Base-by-base conservation (phyloP, 2,329 filamentous ascomycete species). In the Phymatotrichopsis omnivora region DNA sequence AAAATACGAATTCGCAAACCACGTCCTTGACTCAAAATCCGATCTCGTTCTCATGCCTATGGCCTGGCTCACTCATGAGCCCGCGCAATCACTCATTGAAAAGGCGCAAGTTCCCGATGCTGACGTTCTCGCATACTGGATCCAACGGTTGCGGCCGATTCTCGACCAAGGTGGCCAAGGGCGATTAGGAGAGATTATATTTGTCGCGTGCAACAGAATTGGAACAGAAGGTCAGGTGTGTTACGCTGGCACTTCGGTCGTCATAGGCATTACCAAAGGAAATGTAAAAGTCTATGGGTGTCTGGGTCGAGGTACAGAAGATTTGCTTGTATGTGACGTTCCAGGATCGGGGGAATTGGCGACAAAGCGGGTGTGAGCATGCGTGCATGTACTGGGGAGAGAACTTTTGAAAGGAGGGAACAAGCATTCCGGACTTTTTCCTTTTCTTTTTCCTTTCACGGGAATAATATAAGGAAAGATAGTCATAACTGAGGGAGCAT, bases 41-140 rank as follows among this genome's bases (percentile, higher is more conserved):
- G 75, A 76, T 11, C 52, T 87, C 0, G 76, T 84, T 2, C 74
- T 86, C 25, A 55, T 89, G 0, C 76, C 74, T 3, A 87, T 87
- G 83, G 82, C 84, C 0, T 89, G 82, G 83, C 67, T 83, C 24
- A 85, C 81, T 12, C 61, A 65, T 16, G 61, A 70, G 6, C 2
- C 67, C 61, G 44, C 75, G 68, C 50, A 71, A 68, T 56, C 68
- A 62, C 1, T 67, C 57, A 14, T 46, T 48, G 6, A 76, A 67
- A 59, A 75, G 58, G 47, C 67, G 55, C 22, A 65, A 53, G 53
- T 74, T 38, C 80, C 82, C 0, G 82, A 87, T 53, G 71, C 82
- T 64, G 75, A 83, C 19, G 85, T 82, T 0, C 60, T 89, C 7
- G 73, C 74, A 0, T 89, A 89, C 57, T 89, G 83, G 84, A 67